Percentiles rank a stretch among this genome's conserved stretches.
These are phyloP conservation scores for Galerina sulciceps DNA, from an alignment of 768 basidiomycete species.

Conservation along the genomic window DNA sequence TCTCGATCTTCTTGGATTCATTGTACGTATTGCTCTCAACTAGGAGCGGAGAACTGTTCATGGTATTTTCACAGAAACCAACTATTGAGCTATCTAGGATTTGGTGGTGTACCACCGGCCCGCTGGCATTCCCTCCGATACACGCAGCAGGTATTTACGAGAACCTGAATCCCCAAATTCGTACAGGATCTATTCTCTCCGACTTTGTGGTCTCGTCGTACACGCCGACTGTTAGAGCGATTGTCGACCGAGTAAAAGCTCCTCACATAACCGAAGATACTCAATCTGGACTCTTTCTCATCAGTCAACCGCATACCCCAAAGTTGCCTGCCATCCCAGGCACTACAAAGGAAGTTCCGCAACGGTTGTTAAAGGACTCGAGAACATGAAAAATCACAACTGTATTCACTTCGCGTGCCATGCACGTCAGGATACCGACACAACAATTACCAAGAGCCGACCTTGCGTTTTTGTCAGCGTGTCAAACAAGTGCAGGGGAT, in stretches of 20 bases:
- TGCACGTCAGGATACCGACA: background rate
- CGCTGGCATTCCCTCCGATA: slow-evolving; percentile 13
- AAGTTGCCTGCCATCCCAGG: slow-evolving; percentile 3
- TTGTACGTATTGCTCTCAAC: background rate
- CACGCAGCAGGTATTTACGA: slow-evolving; percentile 15
- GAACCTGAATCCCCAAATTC: background rate
- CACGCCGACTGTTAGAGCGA: slow-evolving; percentile 6
- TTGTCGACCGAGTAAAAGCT: background rate
- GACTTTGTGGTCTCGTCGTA: slow-evolving; percentile 16
- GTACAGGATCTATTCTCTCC: background rate
- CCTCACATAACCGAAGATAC: background rate
- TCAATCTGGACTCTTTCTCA: background rate
- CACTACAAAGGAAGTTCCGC: slow-evolving; percentile 6
- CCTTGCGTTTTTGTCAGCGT: slow-evolving; percentile 10
- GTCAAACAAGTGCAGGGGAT: slow-evolving; percentile 4
- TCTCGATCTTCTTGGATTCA: background rate
- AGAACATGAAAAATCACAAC: background rate
- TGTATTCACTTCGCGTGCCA: slow-evolving; percentile 12
- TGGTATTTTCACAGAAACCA: background rate
- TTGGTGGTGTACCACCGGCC: slow-evolving; percentile 21
- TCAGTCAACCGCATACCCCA: slow-evolving; percentile 9
- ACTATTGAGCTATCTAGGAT: background rate
- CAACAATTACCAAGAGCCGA: background rate
- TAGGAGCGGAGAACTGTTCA: background rate
- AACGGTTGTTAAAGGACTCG: background rate